phyloP scores from a whole-genome alignment of 2,329 filamentous ascomycete species.

The Pseudogymnoascus destructans region DNA sequence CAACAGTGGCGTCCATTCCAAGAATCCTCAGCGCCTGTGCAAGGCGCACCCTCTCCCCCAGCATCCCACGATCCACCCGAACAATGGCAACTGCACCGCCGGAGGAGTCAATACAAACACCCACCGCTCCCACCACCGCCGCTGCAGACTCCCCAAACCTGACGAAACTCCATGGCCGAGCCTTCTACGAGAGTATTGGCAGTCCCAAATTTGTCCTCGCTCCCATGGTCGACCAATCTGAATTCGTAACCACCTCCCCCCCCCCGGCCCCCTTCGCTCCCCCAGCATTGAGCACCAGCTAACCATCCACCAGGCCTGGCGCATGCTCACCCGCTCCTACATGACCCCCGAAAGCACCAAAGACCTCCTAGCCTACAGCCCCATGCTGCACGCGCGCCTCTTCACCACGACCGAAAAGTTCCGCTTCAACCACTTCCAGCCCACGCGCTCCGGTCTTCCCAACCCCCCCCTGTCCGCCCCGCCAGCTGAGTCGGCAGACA shows the following conservation, averaged over 20 bases:
- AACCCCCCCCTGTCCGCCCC: slow-evolving; percentile 26
- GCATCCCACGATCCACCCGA: neutral
- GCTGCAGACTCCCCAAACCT: neutral
- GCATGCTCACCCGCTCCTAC: slow-evolving; percentile 89
- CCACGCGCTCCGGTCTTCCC: slow-evolving; percentile 30
- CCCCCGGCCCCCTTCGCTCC: neutral
- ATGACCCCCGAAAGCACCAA: slow-evolving; percentile 52
- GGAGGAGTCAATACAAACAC: neutral
- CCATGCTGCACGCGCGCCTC: slow-evolving; percentile 90
- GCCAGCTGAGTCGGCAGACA: slow-evolving; percentile 25
- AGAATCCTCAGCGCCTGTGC: neutral
- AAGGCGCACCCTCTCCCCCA: neutral
- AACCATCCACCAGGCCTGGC: slow-evolving; percentile 62
- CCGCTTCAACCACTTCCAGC: slow-evolving; percentile 69
- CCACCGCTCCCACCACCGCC: neutral
- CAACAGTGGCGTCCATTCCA: neutral
- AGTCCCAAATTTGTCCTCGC: slow-evolving; percentile 83
- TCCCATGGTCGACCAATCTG: slow-evolving; percentile 96
- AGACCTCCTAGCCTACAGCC: slow-evolving; percentile 73
- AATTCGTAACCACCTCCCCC: slow-evolving; percentile 66
- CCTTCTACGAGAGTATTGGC: slow-evolving; percentile 90
- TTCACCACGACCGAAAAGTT: slow-evolving; percentile 68
- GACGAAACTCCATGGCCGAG: slow-evolving; percentile 63
- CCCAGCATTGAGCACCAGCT: neutral
- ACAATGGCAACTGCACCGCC: neutral